These are phyloP conservation scores for Prunus yedoensis DNA, from an alignment of 331 rosid genomes.

Conservation along the genomic window DNA sequence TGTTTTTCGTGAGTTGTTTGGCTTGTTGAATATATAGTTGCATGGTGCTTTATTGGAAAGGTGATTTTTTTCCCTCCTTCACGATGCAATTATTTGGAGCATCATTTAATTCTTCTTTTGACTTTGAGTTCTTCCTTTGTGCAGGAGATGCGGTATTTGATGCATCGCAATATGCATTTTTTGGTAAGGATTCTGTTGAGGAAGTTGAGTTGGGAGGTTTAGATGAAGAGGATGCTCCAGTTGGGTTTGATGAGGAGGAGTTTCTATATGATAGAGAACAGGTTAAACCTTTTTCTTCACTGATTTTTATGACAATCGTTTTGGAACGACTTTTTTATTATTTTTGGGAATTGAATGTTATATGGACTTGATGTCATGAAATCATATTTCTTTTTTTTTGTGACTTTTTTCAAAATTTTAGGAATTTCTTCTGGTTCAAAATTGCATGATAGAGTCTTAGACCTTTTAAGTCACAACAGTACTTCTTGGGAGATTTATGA, in stretches of 20 bases:
- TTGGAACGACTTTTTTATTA: not conserved
- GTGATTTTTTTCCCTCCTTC: not conserved
- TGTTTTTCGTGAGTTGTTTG: not conserved
- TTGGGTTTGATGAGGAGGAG: slow-evolving; percentile 77
- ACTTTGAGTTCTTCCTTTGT: slow-evolving; percentile 33
- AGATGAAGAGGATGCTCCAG: slow-evolving; percentile 58
- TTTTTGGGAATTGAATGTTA: not conserved
- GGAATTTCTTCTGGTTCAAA: too few species aligned
- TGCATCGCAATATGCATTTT: slow-evolving; percentile 96
- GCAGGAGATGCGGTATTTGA: slow-evolving; percentile 71
- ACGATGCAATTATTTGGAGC: not conserved
- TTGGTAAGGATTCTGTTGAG: slow-evolving; percentile 69
- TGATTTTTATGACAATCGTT: not conserved
- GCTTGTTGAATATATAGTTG: slow-evolving; percentile 1
- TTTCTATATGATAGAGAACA: slow-evolving; percentile 67
- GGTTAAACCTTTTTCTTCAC: slow-evolving; percentile 18
- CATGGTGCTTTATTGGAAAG: not conserved
- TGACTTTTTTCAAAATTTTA: too few species aligned
- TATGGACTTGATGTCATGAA: too few species aligned
- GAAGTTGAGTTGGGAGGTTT: slow-evolving; percentile 97
- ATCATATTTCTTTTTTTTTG: too few species aligned
- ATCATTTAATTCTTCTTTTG: not conserved
- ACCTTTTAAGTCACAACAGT: not conserved
- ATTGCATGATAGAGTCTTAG: not conserved
- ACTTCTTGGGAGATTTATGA: not conserved